These are phyloP conservation scores for Pilobolus umbonatus DNA, from an alignment of 192 early-diverging fungal species.

Conservation along the genomic window DNA sequence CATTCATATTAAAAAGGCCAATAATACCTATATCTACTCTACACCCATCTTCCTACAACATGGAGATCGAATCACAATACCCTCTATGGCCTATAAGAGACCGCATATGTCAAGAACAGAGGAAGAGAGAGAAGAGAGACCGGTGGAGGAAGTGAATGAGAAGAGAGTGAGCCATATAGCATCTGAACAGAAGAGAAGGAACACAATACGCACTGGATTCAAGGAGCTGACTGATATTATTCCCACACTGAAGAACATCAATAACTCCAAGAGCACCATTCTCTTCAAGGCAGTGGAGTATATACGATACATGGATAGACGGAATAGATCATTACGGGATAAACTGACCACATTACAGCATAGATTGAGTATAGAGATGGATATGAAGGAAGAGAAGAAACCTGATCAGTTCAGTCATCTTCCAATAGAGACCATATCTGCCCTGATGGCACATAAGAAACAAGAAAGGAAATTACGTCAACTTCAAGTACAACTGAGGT, in stretches of 20 bases:
- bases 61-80: constrained; percentile 6
- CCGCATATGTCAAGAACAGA: too few species aligned
- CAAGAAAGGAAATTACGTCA: constrained; percentile 26
- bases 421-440: constrained; percentile 15
- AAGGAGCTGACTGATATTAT: constrained; percentile 87
- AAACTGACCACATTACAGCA: constrained; percentile 15
- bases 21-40: too few species aligned
- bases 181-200: constrained; percentile 70
- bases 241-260: constrained; percentile 67
- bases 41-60: constrained; percentile 9
- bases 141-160: too few species aligned
- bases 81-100: not conserved
- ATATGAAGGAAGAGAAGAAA: not conserved
- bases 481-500: constrained; percentile 29
- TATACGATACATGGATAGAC: constrained; percentile 54
- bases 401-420: not conserved
- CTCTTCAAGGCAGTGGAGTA: constrained; percentile 65
- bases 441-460: constrained; percentile 28
- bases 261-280: constrained; percentile 65
- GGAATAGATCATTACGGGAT: constrained; percentile 37
- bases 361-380: constrained; percentile 10
- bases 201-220: constrained; percentile 77
- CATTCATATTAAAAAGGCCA: too few species aligned
- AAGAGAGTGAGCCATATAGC: constrained; percentile 69
- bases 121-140: too few species aligned